Conservation (phyloP, 768 basidiomycete species). For the Tylopilus plumbeoviolaceoides region DNA sequence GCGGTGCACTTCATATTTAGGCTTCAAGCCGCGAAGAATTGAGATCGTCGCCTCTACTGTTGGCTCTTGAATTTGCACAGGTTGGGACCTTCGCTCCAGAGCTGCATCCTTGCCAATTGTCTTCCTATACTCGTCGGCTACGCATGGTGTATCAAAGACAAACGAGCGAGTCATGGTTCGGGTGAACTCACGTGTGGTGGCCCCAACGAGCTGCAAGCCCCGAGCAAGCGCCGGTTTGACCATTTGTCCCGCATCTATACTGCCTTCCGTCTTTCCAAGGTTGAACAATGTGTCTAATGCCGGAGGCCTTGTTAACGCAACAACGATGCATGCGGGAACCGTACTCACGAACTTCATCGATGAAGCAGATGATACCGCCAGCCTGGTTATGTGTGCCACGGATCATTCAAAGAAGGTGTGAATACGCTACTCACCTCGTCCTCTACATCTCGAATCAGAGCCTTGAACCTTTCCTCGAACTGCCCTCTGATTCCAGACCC, state of each 20-base stretch:
- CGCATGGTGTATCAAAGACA: neutral
- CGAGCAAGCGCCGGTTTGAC: slow-evolving; percentile 88
- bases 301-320: neutral
- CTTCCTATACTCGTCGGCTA: slow-evolving; percentile 83
- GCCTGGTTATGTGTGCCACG: slow-evolving; percentile 37
- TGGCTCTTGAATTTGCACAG: slow-evolving; percentile 85
- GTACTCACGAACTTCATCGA: slow-evolving; percentile 86
- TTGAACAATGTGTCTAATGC: slow-evolving; percentile 71
- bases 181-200: slow-evolving; percentile 69
- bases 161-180: neutral
- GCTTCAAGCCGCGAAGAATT: slow-evolving; percentile 82
- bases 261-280: slow-evolving; percentile 87
- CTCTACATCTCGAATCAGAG: slow-evolving; percentile 84
- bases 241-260: slow-evolving; percentile 90
- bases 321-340: neutral
- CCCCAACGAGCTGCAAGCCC: slow-evolving; percentile 85
- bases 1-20: slow-evolving; percentile 87
- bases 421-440: slow-evolving; percentile 51
- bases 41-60: slow-evolving; percentile 80
- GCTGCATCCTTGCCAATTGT: slow-evolving; percentile 91
- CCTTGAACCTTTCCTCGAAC: slow-evolving; percentile 93
- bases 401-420: slow-evolving; percentile 23
- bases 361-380: slow-evolving; percentile 86
- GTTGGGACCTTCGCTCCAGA: slow-evolving; percentile 87
- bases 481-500: slow-evolving; percentile 90